Base-by-base conservation (phyloP, 148 eudicot genomes). In the Spergularia bocconei region DNA sequence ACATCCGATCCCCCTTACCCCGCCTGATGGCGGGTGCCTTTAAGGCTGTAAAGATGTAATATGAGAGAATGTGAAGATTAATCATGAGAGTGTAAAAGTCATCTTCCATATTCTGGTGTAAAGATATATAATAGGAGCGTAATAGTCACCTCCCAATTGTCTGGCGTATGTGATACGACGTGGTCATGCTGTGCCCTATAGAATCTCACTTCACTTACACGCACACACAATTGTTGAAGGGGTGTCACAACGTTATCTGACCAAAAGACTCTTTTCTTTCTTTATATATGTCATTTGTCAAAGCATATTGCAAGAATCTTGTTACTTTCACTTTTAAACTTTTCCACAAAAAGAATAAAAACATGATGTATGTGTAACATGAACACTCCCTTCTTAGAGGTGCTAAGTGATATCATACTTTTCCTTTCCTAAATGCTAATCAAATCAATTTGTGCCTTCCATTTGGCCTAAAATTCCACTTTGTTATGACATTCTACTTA, bases 291-390 rank as follows among this genome's bases (percentile, higher is more conserved):
- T 61, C 63, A 4, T 38, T 20, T 61, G 56, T 61, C 63, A 47
- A 66, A 56, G 54, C 61, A 71, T 63, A 71, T 70, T 70, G 9
- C 19, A 80, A 71, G 77, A 67, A 80, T 66, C 73, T 66, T 23
- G 13, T 36, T 51, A 48, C 39, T 60, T 59, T 52, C 73, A 50
- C 69, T 72, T 59, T 67, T 36, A 20, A 53, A 56, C 67, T 67
- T 67, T 77, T 13, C 58, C 73, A 20, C n/a, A 17, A 4, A 16
- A 50, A 71, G 76, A 81, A 81, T 81, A 71, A 59, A 65, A 72
- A 25, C 62, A 60, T 65, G 73, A 60, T 72, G 52, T 72, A 5
- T 72, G 74, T 72, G 77, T 74, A 59, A 51, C 11, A 77, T 77
- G 48, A 70, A 63, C 20, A 66, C 38, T 44, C 79, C 55, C 14